Evolutionary conservation across 805 yeast species (phyloP), one percentile per base, ranked within the genome.

Genomic region (Wickerhamomyces hampshirensis): DNA sequence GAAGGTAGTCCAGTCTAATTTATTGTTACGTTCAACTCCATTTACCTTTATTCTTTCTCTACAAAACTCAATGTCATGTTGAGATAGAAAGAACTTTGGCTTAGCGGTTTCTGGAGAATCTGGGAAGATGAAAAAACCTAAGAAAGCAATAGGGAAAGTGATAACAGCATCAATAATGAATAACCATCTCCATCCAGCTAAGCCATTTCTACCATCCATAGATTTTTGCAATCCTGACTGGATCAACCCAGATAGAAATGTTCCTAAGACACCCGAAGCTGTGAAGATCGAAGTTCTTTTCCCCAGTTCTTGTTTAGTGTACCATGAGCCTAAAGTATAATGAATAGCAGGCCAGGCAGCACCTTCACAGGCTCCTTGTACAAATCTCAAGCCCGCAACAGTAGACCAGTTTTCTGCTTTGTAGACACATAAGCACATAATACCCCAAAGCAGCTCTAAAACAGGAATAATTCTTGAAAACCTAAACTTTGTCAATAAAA

Each of bases 351-450:
- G 51, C 32, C 37, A 47, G 9, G 44, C 43, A n/a, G 37, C 35
- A 32, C 49, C 49, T 35, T 41, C 40, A 23, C 26, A 28, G 17
- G 39, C 43, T 19, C 87, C 88, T 34, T 80, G 69, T 31, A 80
- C 64, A 48, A 80, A 80, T 31, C 91, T 60, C 26, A 76, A 51
- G 1, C 71, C 85, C 51, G 70, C 70, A 27, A 39, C 18, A n/a
- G 35, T 23, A 9, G 30, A 24, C 14, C 27, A 39, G 10, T n/a
- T 19, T 13, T 35, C 18, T 10, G 37, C 27, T 18, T 19, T 26
- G 23, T 18, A 28, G 8, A 35, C 23, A 8, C 31, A 66, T 6
- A 82, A 57, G 3, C 86, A 79, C 35, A 77, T 64, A 7, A 77
- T 50, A 1, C 83, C 73, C 39, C 37, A 40, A 6, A 21, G 14